Base-by-base conservation (phyloP, 176 grass and related monocot species). In the Bonia amplexicaulis region DNA sequence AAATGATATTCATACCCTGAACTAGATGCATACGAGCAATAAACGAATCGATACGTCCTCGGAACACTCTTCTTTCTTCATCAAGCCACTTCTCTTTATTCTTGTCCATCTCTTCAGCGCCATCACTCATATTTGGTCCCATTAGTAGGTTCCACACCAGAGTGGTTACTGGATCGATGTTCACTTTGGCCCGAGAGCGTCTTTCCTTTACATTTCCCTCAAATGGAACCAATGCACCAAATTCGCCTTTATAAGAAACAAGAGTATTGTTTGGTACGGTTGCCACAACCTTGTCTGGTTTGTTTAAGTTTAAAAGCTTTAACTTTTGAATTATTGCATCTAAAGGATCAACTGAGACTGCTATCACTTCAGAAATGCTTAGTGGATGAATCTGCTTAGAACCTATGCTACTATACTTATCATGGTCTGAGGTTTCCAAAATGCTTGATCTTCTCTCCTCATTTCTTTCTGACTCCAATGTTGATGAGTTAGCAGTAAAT, bases 1-100 rank as follows among this genome's bases (percentile, higher is more conserved):
- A 51, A 79, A 66, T 73, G 49, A 66, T 49, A 86, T 37, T n/a
- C 77, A 64, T 97, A 97, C 94, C 94, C 82, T 97, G 94, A 90
- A 97, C 92, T 63, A 97, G 88, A 89, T 97, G 94, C 94, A 97
- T 97, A 40, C 90, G 66, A 69, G 92, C 90, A 91, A 97, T 97
- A 84, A 97, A 97, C 81, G 94, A 94, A 85, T 94, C 88, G 52
- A 94, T 81, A 25, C 92, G 71, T 72, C 92, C 94, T 62, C 80
- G 84, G n/a, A 97, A 97, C 74, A 92, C 69, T 60, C 74, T 80
- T 88, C 94, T 94, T 84, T 97, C 94, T 84, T 91, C 92, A 61
- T 92, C 92, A 87, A 93, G 90, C 85, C 84, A 84, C 64, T 87
- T 94, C 86, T 94, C 86, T 73, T 94, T 93, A 85, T 91, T 71